Base-by-base conservation (phyloP, 257 asterid genomes). In the Linderniella brevidens region DNA sequence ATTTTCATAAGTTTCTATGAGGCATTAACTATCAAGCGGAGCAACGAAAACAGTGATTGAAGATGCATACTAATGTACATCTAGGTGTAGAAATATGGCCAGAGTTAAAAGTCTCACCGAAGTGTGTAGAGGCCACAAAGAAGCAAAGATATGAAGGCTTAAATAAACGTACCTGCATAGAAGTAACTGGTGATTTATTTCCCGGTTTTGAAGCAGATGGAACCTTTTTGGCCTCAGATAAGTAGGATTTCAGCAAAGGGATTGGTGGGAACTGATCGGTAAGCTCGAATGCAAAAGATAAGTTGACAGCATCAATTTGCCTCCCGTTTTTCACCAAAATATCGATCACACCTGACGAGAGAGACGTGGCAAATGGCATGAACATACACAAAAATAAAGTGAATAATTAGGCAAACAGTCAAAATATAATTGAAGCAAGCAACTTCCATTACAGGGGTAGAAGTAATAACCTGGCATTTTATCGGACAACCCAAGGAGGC, bases 221-320 rank as follows among this genome's bases (percentile, higher is more conserved):
- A 18, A 59, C 59, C 57, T 79, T 90, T 38, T 53, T 77, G 56
- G 92, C 88, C 64, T 90, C 96, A 19, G 69, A 49, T 70, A 90
- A 70, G 92, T 79, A 90, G 38, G 84, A 77, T 64, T 79, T 86
- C 63, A 90, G 77, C 13, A 90, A 66, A 29, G 80, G 56, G 49
- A 75, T 69, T 13, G 99, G 96, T 1, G 79, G 63, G 64, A 82
- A 90, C 73, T 71, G 94, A 54, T 73, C 70, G 3, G 92, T 85
- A 50, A 82, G 88, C 67, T 75, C 94, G 61, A 85, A 90, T 25
- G 92, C 88, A 77, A 81, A 73, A 46, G 94, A 93, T 61, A 90
- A 70, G 66, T 90, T 90, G 65, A 85, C 96, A 61, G 99, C 99
- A 64, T 90, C 99, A 53, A 90, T 82, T 41, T 82, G 99, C 51